Evolutionary conservation across 257 asterid genomes (phyloP).

Genomic region (Capsicum pubescens): DNA sequence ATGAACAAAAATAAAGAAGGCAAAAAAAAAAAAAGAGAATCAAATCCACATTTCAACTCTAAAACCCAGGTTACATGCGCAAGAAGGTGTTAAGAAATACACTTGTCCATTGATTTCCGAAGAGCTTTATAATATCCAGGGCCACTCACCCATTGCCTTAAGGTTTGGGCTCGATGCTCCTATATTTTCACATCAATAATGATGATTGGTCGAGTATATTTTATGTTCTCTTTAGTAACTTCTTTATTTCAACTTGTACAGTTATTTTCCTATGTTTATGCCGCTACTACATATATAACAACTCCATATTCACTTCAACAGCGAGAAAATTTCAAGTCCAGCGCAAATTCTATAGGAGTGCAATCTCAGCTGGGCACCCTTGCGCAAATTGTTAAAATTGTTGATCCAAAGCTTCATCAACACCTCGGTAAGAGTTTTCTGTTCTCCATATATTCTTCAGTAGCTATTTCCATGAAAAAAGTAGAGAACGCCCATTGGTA

Average conservation of each 20-base stretch:
- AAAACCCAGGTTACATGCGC: background rate
- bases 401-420: slow-evolving; percentile 91
- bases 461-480: background rate
- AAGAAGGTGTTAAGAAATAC: slow-evolving; percentile 10
- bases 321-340: slow-evolving; percentile 91
- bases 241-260: background rate
- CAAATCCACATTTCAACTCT: background rate
- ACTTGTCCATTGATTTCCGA: background rate
- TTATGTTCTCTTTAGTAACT: background rate
- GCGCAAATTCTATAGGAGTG: slow-evolving; percentile 80
- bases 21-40: background rate
- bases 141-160: background rate
- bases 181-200: background rate
- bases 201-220: slow-evolving; percentile 12
- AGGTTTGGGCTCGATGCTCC: background rate
- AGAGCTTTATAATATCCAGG: background rate
- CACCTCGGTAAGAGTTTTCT: slow-evolving; percentile 75
- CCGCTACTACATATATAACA: background rate
- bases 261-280: background rate
- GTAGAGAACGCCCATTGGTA: background rate
- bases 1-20: background rate
- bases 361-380: slow-evolving; percentile 86
- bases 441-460: slow-evolving; percentile 9
- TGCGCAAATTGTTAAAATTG: slow-evolving; percentile 74
- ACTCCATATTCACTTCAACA: slow-evolving; percentile 41